phyloP scores from a whole-genome alignment of 2,329 filamentous ascomycete species.

The Apiospora hydei region DNA sequence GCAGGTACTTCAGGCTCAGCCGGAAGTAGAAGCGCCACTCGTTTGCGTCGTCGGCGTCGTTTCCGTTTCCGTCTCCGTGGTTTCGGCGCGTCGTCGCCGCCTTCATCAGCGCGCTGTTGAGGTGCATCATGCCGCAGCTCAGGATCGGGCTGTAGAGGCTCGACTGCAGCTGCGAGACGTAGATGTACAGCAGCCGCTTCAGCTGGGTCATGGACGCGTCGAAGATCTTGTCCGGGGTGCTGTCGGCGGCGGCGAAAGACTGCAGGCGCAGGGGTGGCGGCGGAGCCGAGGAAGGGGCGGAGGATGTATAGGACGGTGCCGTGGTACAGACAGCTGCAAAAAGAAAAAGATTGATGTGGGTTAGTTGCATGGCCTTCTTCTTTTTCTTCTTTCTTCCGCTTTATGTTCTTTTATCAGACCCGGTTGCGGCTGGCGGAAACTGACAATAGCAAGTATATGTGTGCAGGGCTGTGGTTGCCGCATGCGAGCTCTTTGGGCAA shows the following conservation, averaged over 20 bases:
- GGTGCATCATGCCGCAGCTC: not conserved
- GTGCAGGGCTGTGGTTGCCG: not conserved
- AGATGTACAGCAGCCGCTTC: not conserved
- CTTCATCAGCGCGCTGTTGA: not conserved
- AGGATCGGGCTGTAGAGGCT: not conserved
- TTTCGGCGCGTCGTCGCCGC: not conserved
- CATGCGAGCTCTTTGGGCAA: not conserved
- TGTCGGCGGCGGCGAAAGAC: constrained; percentile 1
- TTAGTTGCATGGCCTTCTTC: not conserved
- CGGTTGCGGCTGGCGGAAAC: not conserved
- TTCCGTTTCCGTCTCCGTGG: too few species aligned
- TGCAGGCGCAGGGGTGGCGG: not conserved
- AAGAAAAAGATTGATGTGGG: not conserved
- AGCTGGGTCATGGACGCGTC: constrained; percentile 17
- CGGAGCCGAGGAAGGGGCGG: not conserved
- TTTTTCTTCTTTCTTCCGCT: not conserved
- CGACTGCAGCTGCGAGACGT: constrained; percentile 4
- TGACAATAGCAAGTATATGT: not conserved
- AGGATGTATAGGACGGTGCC: constrained; percentile 5
- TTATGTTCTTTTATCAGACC: not conserved
- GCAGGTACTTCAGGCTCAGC: not conserved
- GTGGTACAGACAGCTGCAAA: not conserved
- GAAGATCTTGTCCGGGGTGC: constrained; percentile 6
- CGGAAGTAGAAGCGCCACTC: constrained; percentile 22
- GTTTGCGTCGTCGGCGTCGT: not conserved